phyloP scores from a whole-genome alignment of 1,284 basidiomycete species.

The Neotropicomus parvogracilis region DNA sequence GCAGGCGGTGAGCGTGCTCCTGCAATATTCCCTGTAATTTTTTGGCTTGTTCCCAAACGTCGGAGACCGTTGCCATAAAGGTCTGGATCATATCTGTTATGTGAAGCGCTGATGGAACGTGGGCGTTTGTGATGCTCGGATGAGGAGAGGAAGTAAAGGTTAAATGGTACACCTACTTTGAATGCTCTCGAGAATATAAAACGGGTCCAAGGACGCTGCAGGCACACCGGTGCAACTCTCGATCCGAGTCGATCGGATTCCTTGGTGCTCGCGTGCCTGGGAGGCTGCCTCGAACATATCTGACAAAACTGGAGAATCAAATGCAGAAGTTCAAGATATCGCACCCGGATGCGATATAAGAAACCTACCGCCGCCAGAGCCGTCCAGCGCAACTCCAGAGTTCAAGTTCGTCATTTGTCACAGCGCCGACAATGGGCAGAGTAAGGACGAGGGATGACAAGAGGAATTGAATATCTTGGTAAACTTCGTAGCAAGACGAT shows the following conservation, averaged over 20 bases:
- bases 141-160: neutral
- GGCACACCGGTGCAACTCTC: neutral
- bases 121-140: slow-evolving; percentile 1
- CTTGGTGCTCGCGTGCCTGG: slow-evolving; percentile 1
- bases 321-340: no score
- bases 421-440: neutral
- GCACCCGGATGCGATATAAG: no score
- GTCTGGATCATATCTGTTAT: neutral
- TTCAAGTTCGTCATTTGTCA: neutral
- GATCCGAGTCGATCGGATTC: neutral
- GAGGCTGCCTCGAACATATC: neutral
- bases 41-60: slow-evolving; percentile 14
- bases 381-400: neutral
- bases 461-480: slow-evolving; percentile 5
- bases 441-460: neutral
- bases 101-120: neutral
- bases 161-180: neutral
- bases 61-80: neutral
- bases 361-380: neutral
- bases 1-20: slow-evolving; percentile 6
- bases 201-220: slow-evolving; percentile 1
- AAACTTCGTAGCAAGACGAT: neutral
- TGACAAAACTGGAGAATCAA: neutral
- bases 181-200: neutral
- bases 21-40: slow-evolving; percentile 1